Evolutionary conservation across 495 filamentous ascomycete species (phyloP), one percentile per base, ranked within the genome.

Genomic region (Eremomyces bilateralis): DNA sequence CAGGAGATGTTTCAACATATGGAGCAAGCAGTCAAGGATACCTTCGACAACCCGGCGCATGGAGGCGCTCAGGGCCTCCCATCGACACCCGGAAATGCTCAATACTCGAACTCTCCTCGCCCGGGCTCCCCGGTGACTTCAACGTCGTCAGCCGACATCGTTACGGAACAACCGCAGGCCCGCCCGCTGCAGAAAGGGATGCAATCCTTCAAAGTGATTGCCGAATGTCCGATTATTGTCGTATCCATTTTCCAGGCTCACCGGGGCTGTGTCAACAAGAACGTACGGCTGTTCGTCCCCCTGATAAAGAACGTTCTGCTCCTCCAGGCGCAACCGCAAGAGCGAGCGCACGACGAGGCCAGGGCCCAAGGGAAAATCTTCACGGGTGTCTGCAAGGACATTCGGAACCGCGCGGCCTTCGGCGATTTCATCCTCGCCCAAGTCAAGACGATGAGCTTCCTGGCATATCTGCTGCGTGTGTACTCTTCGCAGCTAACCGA

Each of bases 401-500:
- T 99, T 43, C 83, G 81, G 55, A 92, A 94, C 45, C 62, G 88
- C 15, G 74, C 76, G 15, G 90, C 85, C 4, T 99, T 94, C 59
- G 90, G 90, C 1, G 90, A 99, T 39, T 84, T 99, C 39, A 85
- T 99, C 35, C 94, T 80, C 0, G 83, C 82, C 0, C 90, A 99
- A 53, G 88, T 99, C 29, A 99, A 99, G 64, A 95, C 88, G 0
- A 95, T 99, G 90, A 92, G 81, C 43, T 99, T 99, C 47, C 54
- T 99, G 42, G 90, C 90, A 0, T 99, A 95, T 52, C 59, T 99
- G 3, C 64, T 99, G 18, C 65, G 90, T 17, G 72, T 83, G 25
- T 93, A 93, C 51, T 72, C 82, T 13, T 70, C 78, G 27, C 80
- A 92, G 37, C 62, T 99, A 0, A 68, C 72, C 10, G 90, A 95